Conservation (phyloP, 225 moss, liverwort and hornwort genomes). For the Polytrichum commune region DNA sequence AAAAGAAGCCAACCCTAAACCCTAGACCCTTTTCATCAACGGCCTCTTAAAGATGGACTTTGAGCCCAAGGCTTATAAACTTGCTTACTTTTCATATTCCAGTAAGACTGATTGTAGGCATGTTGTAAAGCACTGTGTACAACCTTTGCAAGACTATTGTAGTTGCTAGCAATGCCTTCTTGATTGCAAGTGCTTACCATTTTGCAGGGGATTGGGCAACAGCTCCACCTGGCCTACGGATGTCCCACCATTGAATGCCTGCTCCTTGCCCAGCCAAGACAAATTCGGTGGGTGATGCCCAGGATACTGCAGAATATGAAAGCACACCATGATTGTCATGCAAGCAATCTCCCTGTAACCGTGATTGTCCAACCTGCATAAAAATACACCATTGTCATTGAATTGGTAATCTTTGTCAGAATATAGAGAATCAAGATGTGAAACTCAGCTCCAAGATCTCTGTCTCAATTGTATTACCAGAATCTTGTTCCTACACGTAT, state of each 20-base stretch:
- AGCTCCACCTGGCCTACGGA: constrained; percentile 79
- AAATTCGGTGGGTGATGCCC: constrained; percentile 89
- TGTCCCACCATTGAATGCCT: constrained; percentile 97
- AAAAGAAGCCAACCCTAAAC: too few species aligned
- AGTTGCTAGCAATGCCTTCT: background rate
- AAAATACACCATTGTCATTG: background rate
- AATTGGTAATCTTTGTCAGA: background rate
- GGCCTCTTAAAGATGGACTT: too few species aligned
- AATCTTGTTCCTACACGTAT: too few species aligned
- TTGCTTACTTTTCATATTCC: too few species aligned
- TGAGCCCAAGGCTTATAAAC: too few species aligned
- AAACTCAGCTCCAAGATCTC: too few species aligned
- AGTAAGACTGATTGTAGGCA: too few species aligned
- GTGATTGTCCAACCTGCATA: constrained; percentile 63
- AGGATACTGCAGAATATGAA: constrained; percentile 81
- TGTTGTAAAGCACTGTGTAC: too few species aligned
- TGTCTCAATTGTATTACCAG: too few species aligned
- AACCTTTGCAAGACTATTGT: too few species aligned
- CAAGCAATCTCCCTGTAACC: constrained; percentile 65
- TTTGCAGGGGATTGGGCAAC: constrained; percentile 89
- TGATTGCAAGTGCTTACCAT: constrained; percentile 48
- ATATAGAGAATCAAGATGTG: too few species aligned
- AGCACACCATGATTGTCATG: constrained; percentile 83
- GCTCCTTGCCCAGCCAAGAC: constrained; percentile 86
- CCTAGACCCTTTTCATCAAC: too few species aligned